Evolutionary conservation across 2,329 filamentous ascomycete genomes (phyloP).

Genomic region (Colletotrichum tamarilloi): DNA sequence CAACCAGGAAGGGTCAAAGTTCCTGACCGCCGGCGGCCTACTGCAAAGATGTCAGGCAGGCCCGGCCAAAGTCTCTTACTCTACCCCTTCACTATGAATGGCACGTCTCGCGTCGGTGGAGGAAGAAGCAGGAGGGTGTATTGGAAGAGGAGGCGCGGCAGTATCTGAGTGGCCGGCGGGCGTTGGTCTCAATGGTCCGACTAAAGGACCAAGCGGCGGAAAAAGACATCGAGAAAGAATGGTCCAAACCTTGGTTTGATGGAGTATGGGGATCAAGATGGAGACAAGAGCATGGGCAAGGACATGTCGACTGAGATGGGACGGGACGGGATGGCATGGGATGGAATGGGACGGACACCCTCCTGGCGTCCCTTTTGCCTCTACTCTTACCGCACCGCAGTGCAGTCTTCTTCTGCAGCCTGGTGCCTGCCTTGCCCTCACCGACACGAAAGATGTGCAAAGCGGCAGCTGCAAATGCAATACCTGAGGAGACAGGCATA

Average conservation of each 20-base stretch:
- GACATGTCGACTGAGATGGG: constrained; percentile 18
- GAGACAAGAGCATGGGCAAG: constrained; percentile 22
- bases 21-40: constrained; percentile 3
- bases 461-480: neutral
- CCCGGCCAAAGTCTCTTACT: neutral
- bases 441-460: neutral
- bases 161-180: constrained; percentile 21
- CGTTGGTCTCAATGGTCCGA: neutral
- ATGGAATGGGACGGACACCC: constrained; percentile 12
- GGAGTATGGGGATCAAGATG: constrained; percentile 29
- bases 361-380: neutral
- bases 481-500: neutral
- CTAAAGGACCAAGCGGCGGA: constrained; percentile 3
- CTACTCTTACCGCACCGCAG: neutral
- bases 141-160: constrained; percentile 7
- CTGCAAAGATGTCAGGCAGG: neutral
- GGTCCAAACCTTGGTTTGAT: constrained; percentile 28
- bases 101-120: constrained; percentile 14
- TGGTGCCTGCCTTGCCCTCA: neutral
- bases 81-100: neutral
- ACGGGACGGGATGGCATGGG: constrained; percentile 3
- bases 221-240: constrained; percentile 8
- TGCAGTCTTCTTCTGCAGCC: neutral
- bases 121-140: constrained; percentile 5
- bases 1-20: neutral